Evolutionary conservation across 352 stramenopile species (phyloP).

Genomic region (Globisporangium parvum): DNA sequence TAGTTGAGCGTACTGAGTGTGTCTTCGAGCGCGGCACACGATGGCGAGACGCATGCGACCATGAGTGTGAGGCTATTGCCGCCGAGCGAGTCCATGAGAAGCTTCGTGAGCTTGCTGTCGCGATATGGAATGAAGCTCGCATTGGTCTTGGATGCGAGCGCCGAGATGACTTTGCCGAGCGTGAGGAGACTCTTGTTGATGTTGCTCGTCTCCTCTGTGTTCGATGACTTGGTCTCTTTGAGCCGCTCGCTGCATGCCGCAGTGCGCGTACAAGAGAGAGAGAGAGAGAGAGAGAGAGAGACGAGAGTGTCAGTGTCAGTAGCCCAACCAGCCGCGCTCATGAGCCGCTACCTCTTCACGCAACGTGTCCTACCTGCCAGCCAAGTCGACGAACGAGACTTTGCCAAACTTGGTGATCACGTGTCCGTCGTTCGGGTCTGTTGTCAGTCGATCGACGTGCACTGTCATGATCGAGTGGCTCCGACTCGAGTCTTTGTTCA

Average conservation of each 20-base stretch:
- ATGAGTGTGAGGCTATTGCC: slow-evolving; percentile 81
- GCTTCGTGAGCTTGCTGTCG: slow-evolving; percentile 83
- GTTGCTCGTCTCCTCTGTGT: slow-evolving; percentile 70
- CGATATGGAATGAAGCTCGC: slow-evolving; percentile 69
- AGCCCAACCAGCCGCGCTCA: background rate
- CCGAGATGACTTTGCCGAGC: slow-evolving; percentile 82
- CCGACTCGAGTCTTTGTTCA: slow-evolving; percentile 80
- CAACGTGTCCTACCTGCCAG: slow-evolving; percentile 28
- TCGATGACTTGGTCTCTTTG: slow-evolving; percentile 66
- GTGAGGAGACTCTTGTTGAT: slow-evolving; percentile 85
- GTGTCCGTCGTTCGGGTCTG: slow-evolving; percentile 37
- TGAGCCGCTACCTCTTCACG: background rate
- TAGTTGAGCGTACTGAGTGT: slow-evolving; percentile 85
- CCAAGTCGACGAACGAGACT: slow-evolving; percentile 78
- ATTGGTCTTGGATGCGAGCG: slow-evolving; percentile 41
- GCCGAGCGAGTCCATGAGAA: slow-evolving; percentile 81
- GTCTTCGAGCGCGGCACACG: slow-evolving; percentile 48
- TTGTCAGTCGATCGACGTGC: slow-evolving; percentile 56
- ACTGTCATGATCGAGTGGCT: slow-evolving; percentile 76
- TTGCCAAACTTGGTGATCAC: slow-evolving; percentile 62
- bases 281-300: no score
- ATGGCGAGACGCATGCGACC: slow-evolving; percentile 79
- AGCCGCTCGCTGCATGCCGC: slow-evolving; percentile 40
- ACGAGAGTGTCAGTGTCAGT: background rate
- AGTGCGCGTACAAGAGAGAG: no score